A percentile compares a stretch with the other conserved stretches of the same genome.
Evolutionary conservation across 345 rosid genomes (phyloP).

Genomic region (Turnera subulata): DNA sequence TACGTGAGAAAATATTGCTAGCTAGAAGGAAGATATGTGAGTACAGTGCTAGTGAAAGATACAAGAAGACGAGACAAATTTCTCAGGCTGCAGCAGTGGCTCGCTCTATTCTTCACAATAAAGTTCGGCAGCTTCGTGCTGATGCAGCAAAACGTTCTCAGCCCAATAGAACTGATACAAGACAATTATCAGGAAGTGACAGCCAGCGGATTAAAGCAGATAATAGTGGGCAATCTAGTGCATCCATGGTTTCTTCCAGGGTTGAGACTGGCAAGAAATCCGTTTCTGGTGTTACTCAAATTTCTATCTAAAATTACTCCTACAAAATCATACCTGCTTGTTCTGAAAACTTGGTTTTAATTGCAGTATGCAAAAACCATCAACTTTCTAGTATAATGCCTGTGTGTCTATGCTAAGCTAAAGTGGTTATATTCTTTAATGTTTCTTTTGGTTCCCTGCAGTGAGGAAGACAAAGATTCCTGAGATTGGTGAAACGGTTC

Average conservation of each 20-base stretch:
- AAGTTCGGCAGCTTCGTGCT: constrained; percentile 51
- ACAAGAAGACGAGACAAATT: constrained; percentile 47
- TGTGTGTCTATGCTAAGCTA: neutral
- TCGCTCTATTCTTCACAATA: constrained; percentile 60
- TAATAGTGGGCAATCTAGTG: constrained; percentile 12
- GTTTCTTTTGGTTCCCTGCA: constrained; percentile 16
- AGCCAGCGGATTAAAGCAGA: constrained; percentile 20
- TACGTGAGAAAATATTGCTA: constrained; percentile 45
- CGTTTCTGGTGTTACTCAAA: constrained; percentile 33
- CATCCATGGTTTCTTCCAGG: constrained; percentile 17
- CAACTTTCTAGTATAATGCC: neutral
- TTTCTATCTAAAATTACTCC: constrained; percentile 3
- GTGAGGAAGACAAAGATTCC: constrained; percentile 41
- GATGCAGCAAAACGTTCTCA: constrained; percentile 36
- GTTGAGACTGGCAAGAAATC: constrained; percentile 30
- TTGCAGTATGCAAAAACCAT: neutral
- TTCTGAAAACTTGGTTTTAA: neutral
- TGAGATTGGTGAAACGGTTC: constrained; percentile 58
- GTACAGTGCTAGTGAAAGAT: constrained; percentile 42
- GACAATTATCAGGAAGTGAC: constrained; percentile 15
- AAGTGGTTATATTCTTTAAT: constrained; percentile 7
- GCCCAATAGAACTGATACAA: constrained; percentile 28
- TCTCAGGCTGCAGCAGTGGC: constrained; percentile 54
- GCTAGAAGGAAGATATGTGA: constrained; percentile 49
- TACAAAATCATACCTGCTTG: neutral